phyloP scores from a whole-genome alignment of 2,329 filamentous ascomycete species.

The Dissoconium aciculare region DNA sequence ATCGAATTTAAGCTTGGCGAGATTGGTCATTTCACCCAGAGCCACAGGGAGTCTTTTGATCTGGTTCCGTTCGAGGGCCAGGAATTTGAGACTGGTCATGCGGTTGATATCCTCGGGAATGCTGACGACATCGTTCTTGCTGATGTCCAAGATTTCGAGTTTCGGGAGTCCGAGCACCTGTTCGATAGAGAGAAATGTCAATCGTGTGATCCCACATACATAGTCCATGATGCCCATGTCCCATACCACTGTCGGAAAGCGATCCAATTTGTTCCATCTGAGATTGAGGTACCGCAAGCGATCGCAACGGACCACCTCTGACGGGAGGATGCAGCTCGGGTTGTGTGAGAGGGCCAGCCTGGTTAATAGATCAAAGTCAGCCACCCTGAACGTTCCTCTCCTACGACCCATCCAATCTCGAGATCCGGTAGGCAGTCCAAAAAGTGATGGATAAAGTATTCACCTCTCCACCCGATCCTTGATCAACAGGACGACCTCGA shows the following conservation, averaged over 20 bases:
- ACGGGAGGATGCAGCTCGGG: slow-evolving; percentile 52
- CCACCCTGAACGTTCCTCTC: background rate
- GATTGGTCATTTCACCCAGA: slow-evolving; percentile 74
- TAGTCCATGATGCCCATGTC: slow-evolving; percentile 1
- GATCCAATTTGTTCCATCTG: slow-evolving; percentile 56
- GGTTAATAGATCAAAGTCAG: slow-evolving; percentile 15
- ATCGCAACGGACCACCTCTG: slow-evolving; percentile 59
- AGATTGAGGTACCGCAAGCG: slow-evolving; percentile 69
- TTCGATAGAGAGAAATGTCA: slow-evolving; percentile 15
- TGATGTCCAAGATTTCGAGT: slow-evolving; percentile 84
- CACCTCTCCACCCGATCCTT: slow-evolving; percentile 60
- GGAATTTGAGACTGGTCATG: slow-evolving; percentile 71
- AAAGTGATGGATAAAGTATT: too few species aligned
- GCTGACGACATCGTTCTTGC: slow-evolving; percentile 65
- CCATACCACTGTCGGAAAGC: slow-evolving; percentile 51
- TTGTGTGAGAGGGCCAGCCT: slow-evolving; percentile 75
- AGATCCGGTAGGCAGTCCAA: too few species aligned
- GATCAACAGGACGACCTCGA: slow-evolving; percentile 61
- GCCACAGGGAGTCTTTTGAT: slow-evolving; percentile 73
- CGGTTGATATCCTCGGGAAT: slow-evolving; percentile 68
- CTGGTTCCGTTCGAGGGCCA: slow-evolving; percentile 75
- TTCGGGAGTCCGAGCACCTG: slow-evolving; percentile 76
- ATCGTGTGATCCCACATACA: too few species aligned
- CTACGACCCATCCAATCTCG: too few species aligned
- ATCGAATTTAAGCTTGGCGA: slow-evolving; percentile 79